Percentiles rank a stretch among this genome's conserved stretches.
Conservation (phyloP, 169 alveolate genomes). For the Ichthyophthirius multifiliis region DNA sequence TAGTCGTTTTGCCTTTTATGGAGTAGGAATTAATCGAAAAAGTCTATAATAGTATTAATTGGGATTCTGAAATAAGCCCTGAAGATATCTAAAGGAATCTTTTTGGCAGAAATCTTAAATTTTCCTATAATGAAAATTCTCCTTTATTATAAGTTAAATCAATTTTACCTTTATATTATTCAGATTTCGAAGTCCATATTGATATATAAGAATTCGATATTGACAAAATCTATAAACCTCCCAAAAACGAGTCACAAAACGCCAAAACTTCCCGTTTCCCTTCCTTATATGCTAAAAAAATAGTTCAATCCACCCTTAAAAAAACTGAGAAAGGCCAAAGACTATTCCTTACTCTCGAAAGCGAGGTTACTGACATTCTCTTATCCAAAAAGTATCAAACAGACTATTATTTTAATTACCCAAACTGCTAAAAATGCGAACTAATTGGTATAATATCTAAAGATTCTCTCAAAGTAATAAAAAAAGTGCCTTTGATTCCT, state of each 20-base stretch:
- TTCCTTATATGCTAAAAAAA: constrained; percentile 1
- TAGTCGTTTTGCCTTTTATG: constrained; percentile 24
- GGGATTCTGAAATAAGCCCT: neutral
- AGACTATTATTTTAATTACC: too few relatives aligned
- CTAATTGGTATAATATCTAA: too few relatives aligned
- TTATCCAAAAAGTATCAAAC: too few relatives aligned
- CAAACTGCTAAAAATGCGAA: too few relatives aligned
- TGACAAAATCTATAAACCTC: neutral
- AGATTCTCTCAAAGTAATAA: too few relatives aligned
- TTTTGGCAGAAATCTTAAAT: neutral
- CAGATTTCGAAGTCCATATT: neutral
- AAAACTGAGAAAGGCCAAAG: neutral
- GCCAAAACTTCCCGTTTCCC: neutral
- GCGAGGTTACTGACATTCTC: neutral
- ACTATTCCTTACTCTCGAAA: neutral
- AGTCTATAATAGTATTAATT: constrained; percentile 2
- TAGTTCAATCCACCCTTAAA: neutral
- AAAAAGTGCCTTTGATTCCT: too few relatives aligned
- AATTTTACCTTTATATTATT: neutral
- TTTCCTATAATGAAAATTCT: neutral
- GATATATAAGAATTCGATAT: neutral
- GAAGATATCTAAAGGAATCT: neutral
- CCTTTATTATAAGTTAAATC: neutral
- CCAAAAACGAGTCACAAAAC: neutral
- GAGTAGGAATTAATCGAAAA: neutral